Conservation (phyloP, 2,329 filamentous ascomycete genomes). For the Fusarium sacchari region DNA sequence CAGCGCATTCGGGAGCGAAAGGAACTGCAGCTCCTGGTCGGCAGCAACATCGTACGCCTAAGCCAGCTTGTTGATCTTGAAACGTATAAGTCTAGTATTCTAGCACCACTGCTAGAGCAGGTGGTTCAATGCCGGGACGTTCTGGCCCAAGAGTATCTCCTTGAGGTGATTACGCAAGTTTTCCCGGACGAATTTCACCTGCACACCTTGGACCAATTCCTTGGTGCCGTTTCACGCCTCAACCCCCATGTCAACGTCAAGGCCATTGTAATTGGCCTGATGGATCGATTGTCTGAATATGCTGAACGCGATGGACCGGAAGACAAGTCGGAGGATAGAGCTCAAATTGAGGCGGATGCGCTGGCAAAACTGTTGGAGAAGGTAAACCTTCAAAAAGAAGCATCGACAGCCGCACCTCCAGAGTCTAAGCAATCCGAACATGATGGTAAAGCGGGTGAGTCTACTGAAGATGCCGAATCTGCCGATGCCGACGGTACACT, state of each 20-base stretch:
- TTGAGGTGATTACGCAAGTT: conserved; percentile 98
- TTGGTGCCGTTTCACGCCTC: conserved; percentile 89
- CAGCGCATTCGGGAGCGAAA: conserved; percentile 93
- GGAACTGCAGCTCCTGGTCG: conserved; percentile 93
- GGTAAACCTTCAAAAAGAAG: conserved; percentile 73
- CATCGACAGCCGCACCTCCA: conserved; percentile 17
- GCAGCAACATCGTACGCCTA: conserved; percentile 93
- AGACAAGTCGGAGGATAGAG: conserved; percentile 72
- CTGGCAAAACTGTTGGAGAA: conserved; percentile 81
- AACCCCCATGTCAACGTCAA: conserved; percentile 99
- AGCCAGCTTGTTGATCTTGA: conserved; percentile 97
- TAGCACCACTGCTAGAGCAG: conserved; percentile 91
- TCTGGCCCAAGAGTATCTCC: conserved; percentile 93
- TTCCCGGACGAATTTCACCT: conserved; percentile 99
- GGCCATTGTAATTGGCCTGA: conserved; percentile 95
- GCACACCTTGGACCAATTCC: conserved; percentile 93
- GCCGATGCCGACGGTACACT: conserved; percentile 42
- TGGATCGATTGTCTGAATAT: conserved; percentile 95
- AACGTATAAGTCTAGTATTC: conserved; percentile 89
- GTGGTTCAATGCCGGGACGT: conserved; percentile 98
- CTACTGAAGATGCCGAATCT: conserved; percentile 43
- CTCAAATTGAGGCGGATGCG: conserved; percentile 85
- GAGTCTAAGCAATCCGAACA: conserved; percentile 35
- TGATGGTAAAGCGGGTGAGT: conserved; percentile 42
- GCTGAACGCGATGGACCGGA: conserved; percentile 87